Evolutionary conservation across 257 asterid genomes (phyloP).

Genomic region (Fraxinus americana): DNA sequence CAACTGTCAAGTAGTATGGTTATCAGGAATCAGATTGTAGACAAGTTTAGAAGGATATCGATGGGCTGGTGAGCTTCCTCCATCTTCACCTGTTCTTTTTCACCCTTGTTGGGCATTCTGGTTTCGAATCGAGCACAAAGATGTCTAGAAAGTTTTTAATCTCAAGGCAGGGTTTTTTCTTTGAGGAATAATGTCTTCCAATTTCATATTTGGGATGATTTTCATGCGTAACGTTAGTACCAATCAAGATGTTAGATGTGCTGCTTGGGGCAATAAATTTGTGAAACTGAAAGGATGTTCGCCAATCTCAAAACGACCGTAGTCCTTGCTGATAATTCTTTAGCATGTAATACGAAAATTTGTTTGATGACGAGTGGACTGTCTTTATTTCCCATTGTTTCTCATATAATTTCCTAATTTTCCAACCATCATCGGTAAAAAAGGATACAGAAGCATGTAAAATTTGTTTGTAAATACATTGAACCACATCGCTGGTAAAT

Average conservation of each 20-base stretch:
- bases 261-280: background rate
- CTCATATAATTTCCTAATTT: background rate
- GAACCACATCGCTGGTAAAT: too few relatives aligned
- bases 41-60: constrained; percentile 64
- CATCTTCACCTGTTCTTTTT: background rate
- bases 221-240: background rate
- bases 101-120: too few relatives aligned
- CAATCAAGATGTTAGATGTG: background rate
- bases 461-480: too few relatives aligned
- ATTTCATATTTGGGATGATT: background rate
- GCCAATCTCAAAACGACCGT: background rate
- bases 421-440: background rate
- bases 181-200: background rate
- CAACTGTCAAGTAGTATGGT: constrained; percentile 45
- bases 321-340: too few relatives aligned
- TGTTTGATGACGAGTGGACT: background rate
- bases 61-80: constrained; percentile 79
- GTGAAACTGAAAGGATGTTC: background rate
- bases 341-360: background rate
- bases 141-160: background rate
- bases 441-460: background rate
- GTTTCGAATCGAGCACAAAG: background rate
- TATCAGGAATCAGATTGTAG: constrained; percentile 62
- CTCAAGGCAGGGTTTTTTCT: background rate
- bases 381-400: background rate